A percentile compares a stretch with the other conserved stretches of the same genome.
Evolutionary conservation across 768 basidiomycete genomes (phyloP).

Genomic region (Termitomyces bulborhizus): DNA sequence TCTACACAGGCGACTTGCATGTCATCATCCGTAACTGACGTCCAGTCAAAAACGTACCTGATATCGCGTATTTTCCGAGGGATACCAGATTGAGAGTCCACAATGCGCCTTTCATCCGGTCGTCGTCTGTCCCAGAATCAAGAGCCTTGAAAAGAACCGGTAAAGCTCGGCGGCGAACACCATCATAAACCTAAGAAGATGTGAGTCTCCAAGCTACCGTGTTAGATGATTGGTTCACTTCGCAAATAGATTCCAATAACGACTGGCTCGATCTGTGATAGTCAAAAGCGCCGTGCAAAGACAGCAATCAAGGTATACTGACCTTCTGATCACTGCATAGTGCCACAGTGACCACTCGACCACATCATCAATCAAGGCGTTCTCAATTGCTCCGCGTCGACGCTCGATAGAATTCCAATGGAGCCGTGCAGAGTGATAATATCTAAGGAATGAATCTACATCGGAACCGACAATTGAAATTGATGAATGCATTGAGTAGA

Average conservation of each 20-base stretch:
- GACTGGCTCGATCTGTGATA: constrained; percentile 38
- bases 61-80: constrained; percentile 54
- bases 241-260: constrained; percentile 43
- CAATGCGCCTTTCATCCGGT: constrained; percentile 88
- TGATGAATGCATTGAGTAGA: background rate
- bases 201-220: background rate
- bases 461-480: background rate
- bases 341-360: constrained; percentile 76
- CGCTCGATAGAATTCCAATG: constrained; percentile 74
- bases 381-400: constrained; percentile 49
- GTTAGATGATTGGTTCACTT: constrained; percentile 25
- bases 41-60: constrained; percentile 25
- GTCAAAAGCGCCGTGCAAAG: constrained; percentile 12
- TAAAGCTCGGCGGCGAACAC: constrained; percentile 56
- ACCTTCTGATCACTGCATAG: constrained; percentile 54
- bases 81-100: constrained; percentile 66
- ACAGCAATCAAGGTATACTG: constrained; percentile 9
- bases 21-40: background rate
- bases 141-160: constrained; percentile 53
- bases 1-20: constrained; percentile 33
- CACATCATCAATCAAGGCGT: constrained; percentile 63
- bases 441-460: constrained; percentile 26
- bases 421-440: constrained; percentile 61
- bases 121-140: constrained; percentile 70
- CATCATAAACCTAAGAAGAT: constrained; percentile 53